A percentile compares a stretch with the other conserved stretches of the same genome.
These are phyloP conservation scores for Aspergillus pseudoviridinutans DNA, from an alignment of 2,329 filamentous ascomycete genomes.

Conservation along the genomic window DNA sequence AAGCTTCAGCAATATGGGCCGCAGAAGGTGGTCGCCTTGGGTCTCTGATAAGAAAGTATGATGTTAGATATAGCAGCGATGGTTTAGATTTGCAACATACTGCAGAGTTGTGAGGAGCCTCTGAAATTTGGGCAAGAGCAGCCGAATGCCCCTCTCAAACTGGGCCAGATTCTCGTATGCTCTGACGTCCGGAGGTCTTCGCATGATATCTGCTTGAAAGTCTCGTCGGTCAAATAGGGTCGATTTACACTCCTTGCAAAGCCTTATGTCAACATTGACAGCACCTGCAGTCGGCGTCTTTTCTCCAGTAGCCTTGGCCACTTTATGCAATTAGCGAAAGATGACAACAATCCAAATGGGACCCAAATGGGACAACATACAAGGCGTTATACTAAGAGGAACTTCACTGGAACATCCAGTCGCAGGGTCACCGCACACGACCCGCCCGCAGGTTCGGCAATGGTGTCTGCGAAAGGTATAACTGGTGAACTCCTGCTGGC, in stretches of 20 bases:
- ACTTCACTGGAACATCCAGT: constrained; percentile 85
- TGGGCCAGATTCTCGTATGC: constrained; percentile 80
- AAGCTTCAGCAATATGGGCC: constrained; percentile 75
- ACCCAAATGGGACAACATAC: constrained; percentile 42
- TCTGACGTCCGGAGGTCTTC: constrained; percentile 69
- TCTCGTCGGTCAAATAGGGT: constrained; percentile 71
- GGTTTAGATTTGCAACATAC: constrained; percentile 26
- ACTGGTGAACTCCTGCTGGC: constrained; percentile 88
- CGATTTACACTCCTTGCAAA: constrained; percentile 83
- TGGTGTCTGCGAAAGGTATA: constrained; percentile 94
- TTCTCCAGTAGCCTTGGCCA: constrained; percentile 37
- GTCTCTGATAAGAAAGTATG: constrained; percentile 41
- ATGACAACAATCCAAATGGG: not conserved
- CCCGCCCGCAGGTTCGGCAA: constrained; percentile 86
- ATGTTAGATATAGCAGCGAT: not conserved
- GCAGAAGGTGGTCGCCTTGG: constrained; percentile 61
- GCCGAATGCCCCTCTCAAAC: constrained; percentile 80
- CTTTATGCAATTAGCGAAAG: constrained; percentile 29
- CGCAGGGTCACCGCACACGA: constrained; percentile 83
- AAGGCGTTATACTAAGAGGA: constrained; percentile 68
- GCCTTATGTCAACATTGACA: constrained; percentile 74
- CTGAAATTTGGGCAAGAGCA: constrained; percentile 80
- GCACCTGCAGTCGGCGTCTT: constrained; percentile 46
- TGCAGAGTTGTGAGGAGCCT: constrained; percentile 70
- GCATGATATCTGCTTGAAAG: constrained; percentile 65